Evolutionary conservation across 371 early-diverging fungal genomes (phyloP).

Genomic region (Mortierella sp.): DNA sequence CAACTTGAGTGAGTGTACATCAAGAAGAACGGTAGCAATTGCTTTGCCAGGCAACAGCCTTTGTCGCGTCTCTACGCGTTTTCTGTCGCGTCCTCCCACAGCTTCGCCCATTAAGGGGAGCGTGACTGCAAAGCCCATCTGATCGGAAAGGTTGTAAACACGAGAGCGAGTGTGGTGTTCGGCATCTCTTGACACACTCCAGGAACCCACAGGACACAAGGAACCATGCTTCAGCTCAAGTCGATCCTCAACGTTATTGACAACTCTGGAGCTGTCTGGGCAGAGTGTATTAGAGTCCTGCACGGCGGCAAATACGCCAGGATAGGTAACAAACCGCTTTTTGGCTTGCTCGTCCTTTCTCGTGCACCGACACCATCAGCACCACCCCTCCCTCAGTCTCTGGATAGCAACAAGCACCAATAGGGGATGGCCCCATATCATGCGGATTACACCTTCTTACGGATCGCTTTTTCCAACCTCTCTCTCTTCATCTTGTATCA

Average conservation of each 20-base stretch:
- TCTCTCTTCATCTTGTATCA: background rate
- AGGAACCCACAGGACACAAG: background rate
- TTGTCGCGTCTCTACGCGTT: no score
- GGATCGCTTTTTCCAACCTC: background rate
- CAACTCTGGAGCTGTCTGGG: conserved; percentile 94
- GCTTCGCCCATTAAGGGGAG: no score
- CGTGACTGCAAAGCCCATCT: no score
- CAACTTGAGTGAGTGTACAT: no score
- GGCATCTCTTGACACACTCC: background rate
- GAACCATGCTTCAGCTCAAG: conserved; percentile 84
- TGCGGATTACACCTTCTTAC: background rate
- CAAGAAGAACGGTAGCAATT: no score
- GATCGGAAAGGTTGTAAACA: no score
- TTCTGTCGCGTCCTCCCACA: no score
- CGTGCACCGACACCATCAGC: background rate
- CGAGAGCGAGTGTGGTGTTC: background rate
- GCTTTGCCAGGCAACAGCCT: no score
- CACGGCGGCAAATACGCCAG: conserved; percentile 84
- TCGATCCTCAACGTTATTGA: conserved; percentile 91
- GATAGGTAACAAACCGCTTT: conserved; percentile 59
- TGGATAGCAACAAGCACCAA: no score
- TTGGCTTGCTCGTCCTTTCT: background rate
- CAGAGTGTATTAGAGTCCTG: conserved; percentile 95
- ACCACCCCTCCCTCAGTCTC: background rate
- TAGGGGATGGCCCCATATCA: no score